Percentiles rank a stretch among this genome's conserved stretches.
phyloP scores from a whole-genome alignment of 2,329 filamentous ascomycete species.

The Fusarium secorum region DNA sequence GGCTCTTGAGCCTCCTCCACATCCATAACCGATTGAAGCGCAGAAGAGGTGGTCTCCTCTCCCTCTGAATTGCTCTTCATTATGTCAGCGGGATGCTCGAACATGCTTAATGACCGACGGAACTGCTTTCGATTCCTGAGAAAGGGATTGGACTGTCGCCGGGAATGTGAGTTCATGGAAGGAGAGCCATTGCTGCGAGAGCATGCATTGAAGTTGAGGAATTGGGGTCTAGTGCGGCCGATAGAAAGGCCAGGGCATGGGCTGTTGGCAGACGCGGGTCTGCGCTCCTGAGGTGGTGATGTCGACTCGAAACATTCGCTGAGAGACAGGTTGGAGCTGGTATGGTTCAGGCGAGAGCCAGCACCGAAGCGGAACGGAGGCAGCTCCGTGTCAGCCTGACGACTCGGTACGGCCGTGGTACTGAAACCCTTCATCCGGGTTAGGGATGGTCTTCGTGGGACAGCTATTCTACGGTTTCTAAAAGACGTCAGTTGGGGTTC shows the following conservation, averaged over 20 bases:
- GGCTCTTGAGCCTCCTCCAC: conserved; percentile 78
- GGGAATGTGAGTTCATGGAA: conserved; percentile 67
- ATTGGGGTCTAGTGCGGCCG: conserved; percentile 71
- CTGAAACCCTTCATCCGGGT: conserved; percentile 78
- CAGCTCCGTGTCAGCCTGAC: conserved; percentile 69
- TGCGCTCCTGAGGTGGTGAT: conserved; percentile 77
- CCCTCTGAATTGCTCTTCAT: conserved; percentile 77
- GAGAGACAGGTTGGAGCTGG: conserved; percentile 64
- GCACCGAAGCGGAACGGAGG: conserved; percentile 79
- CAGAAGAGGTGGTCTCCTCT: conserved; percentile 53
- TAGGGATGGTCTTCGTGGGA: conserved; percentile 77
- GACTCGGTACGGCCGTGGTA: conserved; percentile 69
- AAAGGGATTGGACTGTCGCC: conserved; percentile 76
- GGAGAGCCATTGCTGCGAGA: conserved; percentile 78
- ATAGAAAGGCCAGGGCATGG: conserved; percentile 62
- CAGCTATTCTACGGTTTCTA: conserved; percentile 70
- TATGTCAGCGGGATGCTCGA: conserved; percentile 87
- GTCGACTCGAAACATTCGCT: conserved; percentile 79
- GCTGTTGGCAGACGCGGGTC: conserved; percentile 67
- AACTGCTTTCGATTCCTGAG: conserved; percentile 86
- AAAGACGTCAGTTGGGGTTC: conserved; percentile 37
- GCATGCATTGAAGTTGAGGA: conserved; percentile 63
- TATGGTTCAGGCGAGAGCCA: conserved; percentile 41
- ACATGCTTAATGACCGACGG: conserved; percentile 96
- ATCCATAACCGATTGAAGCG: conserved; percentile 80